Conservation (phyloP, 2,329 filamentous ascomycete genomes). For the Aspergillus fischeri region DNA sequence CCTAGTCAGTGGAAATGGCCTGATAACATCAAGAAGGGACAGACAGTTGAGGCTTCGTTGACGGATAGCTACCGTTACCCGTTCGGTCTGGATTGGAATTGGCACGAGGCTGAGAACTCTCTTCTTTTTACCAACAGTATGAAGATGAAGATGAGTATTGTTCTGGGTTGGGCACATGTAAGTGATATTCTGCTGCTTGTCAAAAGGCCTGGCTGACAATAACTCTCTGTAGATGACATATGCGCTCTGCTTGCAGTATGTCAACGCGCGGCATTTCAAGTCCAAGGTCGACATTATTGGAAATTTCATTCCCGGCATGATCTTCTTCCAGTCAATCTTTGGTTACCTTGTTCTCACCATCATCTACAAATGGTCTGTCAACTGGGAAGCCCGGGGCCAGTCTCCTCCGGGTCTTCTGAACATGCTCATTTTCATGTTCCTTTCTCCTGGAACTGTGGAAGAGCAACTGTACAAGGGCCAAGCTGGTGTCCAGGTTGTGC, state of each 20-base stretch:
- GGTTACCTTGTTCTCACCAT: slow-evolving; percentile 93
- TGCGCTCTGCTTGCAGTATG: slow-evolving; percentile 84
- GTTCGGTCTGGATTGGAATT: slow-evolving; percentile 92
- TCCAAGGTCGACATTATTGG: slow-evolving; percentile 93
- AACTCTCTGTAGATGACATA: slow-evolving; percentile 71
- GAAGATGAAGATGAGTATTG: slow-evolving; percentile 99
- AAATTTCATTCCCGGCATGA: slow-evolving; percentile 97
- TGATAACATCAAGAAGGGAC: slow-evolving; percentile 60
- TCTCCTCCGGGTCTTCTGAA: slow-evolving; percentile 86
- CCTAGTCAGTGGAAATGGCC: slow-evolving; percentile 87
- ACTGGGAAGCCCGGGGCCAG: slow-evolving; percentile 68
- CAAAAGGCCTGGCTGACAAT: slow-evolving; percentile 1
- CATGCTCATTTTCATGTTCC: slow-evolving; percentile 99
- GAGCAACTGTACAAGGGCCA: slow-evolving; percentile 77
- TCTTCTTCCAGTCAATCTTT: slow-evolving; percentile 99
- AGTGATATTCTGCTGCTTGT: slow-evolving; percentile 17
- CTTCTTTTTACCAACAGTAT: slow-evolving; percentile 96
- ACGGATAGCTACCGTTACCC: slow-evolving; percentile 81
- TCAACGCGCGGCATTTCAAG: slow-evolving; percentile 95
- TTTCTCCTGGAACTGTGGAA: slow-evolving; percentile 69
- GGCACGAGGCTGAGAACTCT: slow-evolving; percentile 94
- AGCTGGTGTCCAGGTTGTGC: slow-evolving; percentile 65
- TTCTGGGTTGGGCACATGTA: slow-evolving; percentile 87
- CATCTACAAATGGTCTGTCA: slow-evolving; percentile 92
- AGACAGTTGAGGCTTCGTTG: slow-evolving; percentile 63